Base-by-base conservation (phyloP, 495 filamentous ascomycete genomes). In the Penicillium arizonense region DNA sequence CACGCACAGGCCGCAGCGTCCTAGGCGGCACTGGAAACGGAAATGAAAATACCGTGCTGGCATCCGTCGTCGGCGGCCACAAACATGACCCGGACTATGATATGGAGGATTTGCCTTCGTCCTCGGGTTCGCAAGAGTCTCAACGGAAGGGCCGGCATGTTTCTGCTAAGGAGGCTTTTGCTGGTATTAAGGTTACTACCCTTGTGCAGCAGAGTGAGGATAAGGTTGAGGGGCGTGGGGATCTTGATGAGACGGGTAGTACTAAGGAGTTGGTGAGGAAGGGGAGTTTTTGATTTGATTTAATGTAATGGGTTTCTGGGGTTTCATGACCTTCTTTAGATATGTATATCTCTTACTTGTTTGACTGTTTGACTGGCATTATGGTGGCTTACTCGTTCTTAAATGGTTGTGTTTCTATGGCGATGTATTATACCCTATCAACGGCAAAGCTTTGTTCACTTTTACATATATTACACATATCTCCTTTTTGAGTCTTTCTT, bases 101-200 rank as follows among this genome's bases (percentile, higher is more conserved):
- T 21, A 30, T 70, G 32, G 56, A 64, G 10, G 53, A 58, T 11
- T 24, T 64, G 0, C 28, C 28, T 30, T 57, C 52, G 6, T 50
- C 30, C 20, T 57, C 53, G 10, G 37, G 42, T 8, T 53, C 59
- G 4, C 35, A n/a, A 46, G 34, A 13, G 44, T 40, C 35, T 51
- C 47, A 16, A 34, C 41, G 0, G 61, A 62, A 14, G 47, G 47
- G 30, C 34, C 33, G 21, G 42, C 21, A 11, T 7, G 28, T 7
- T 30, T 2, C 26, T 10, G 20, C 21, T 7, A 52, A 58, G 20
- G 40, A 34, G 3, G 18, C 2, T 7, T 57, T 52, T 14, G 18
- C 44, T 1, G 62, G 63, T 0, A 71, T 71, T 18, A 73, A 64
- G 43, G 68, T 71, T 26, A 71, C 68, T 28, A 73, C 70, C 0